Percentiles rank a stretch among this genome's conserved stretches.
These are phyloP conservation scores for Sanghuangporus sanghuang DNA, from an alignment of 1,284 basidiomycete species.

Conservation along the genomic window DNA sequence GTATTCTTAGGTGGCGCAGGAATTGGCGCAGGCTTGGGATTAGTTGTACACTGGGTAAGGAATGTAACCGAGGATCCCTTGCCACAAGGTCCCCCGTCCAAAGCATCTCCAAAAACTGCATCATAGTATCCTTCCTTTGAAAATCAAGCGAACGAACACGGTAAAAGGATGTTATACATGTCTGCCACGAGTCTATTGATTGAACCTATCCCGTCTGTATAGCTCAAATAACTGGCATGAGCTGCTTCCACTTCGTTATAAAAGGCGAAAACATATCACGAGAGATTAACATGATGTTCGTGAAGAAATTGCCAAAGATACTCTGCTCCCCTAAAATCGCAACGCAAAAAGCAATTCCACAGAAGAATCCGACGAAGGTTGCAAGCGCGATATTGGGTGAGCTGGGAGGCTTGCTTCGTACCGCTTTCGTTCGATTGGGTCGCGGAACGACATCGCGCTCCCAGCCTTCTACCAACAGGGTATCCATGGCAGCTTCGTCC, in stretches of 20 bases:
- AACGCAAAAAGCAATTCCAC: constrained; percentile 1
- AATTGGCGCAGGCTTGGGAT: constrained; percentile 15
- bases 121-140: background rate
- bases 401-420: background rate
- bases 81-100: background rate
- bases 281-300: background rate
- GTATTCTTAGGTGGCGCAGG: constrained; percentile 17
- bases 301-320: background rate
- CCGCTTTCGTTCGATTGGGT: background rate
- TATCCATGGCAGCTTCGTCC: constrained; percentile 56
- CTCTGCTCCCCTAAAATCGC: background rate
- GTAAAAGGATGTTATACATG: background rate
- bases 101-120: background rate
- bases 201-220: background rate
- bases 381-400: background rate
- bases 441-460: constrained; percentile 42
- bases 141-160: background rate
- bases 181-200: background rate
- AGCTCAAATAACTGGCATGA: background rate
- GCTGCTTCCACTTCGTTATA: background rate
- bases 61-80: constrained; percentile 9
- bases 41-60: constrained; percentile 15
- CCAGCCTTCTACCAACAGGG: constrained; percentile 66
- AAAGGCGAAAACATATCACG: background rate
- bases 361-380: constrained; percentile 6